A percentile compares a stretch with the other conserved stretches of the same genome.
These are phyloP conservation scores for Allium sativum DNA, from an alignment of 106 monocot genomes.

Conservation along the genomic window DNA sequence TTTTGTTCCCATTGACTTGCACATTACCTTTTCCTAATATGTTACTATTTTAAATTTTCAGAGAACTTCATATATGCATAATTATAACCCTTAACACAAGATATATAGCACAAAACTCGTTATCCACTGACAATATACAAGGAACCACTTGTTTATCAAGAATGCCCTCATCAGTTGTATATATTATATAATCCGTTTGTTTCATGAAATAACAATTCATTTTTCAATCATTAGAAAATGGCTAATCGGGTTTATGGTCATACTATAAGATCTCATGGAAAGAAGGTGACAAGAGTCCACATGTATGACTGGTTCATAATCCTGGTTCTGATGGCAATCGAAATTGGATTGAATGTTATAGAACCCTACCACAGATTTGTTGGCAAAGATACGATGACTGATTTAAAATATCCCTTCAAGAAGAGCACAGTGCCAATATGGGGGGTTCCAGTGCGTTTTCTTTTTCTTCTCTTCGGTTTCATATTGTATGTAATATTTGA, in stretches of 20 bases:
- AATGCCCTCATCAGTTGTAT: too few species aligned
- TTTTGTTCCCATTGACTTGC: too few species aligned
- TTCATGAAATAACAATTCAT: too few species aligned
- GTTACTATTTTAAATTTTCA: too few species aligned
- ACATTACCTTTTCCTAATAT: too few species aligned
- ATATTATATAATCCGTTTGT: too few species aligned
- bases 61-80: too few species aligned
- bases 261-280: slow-evolving; percentile 34
- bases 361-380: slow-evolving; percentile 42
- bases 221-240: slow-evolving; percentile 20
- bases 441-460: slow-evolving; percentile 37
- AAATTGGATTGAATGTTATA: slow-evolving; percentile 12
- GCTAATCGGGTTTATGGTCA: slow-evolving; percentile 18
- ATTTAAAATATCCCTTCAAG: slow-evolving; percentile 45
- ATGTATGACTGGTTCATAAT: slow-evolving; percentile 45
- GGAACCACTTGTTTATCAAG: too few species aligned
- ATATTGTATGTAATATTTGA: not conserved
- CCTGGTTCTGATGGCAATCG: slow-evolving; percentile 17
- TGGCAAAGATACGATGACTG: slow-evolving; percentile 44
- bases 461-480: not conserved
- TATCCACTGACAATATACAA: too few species aligned
- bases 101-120: too few species aligned
- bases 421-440: slow-evolving; percentile 35
- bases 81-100: too few species aligned
- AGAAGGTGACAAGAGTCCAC: slow-evolving; percentile 27